Base-by-base conservation (phyloP, 2,329 filamentous ascomycete species). In the Ophiostoma himal-ulmi region DNA sequence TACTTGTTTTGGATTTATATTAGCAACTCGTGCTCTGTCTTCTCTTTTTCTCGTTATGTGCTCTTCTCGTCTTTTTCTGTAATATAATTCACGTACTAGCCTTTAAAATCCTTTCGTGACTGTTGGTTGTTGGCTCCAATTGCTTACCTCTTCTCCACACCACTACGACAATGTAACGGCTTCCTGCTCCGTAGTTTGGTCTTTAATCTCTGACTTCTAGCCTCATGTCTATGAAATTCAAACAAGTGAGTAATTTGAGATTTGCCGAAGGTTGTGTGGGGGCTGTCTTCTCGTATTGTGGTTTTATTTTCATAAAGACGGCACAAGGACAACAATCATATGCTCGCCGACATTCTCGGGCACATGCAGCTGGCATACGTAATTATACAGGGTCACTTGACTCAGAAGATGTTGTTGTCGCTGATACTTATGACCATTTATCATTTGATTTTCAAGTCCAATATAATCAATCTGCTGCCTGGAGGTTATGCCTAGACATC, bases 131-230 rank as follows among this genome's bases (percentile, higher is more conserved):
- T 62, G 57, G 57, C 22, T 17, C 57, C 26, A 62, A 57, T 8
- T 57, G 52, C 41, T 52, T 37, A 39, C 34, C 14, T 30, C 30
- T 37, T 65, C 44, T 57, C 44, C 70, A 71, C 70, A 62, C 67
- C 70, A 62, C 62, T 60, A n/a, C 39, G 44, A 62, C 57, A 62
- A 36, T 62, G 26, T 20, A 39, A 62, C 67, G 70, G 67, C 57
- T 65, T 66, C 44, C 17, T 3, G 52, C 48, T 68, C 57, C 66
- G 54, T 70, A 20, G 7, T 64, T 54, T n/a, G 20, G 5, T 54
- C 48, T 26, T 57, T 57, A 26, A 44, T 17, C 13, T 26, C 52
- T 20, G 26, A 7, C 17, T 1, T 62, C 26, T 62, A 62, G 57
- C 57, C 57, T 34, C 57, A 62, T 57, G n/a, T 57, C 30, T 30